Percentiles rank a stretch among this genome's conserved stretches.
phyloP scores from a whole-genome alignment of 192 early-diverging fungal genomes.

The Coemansia sp. region DNA sequence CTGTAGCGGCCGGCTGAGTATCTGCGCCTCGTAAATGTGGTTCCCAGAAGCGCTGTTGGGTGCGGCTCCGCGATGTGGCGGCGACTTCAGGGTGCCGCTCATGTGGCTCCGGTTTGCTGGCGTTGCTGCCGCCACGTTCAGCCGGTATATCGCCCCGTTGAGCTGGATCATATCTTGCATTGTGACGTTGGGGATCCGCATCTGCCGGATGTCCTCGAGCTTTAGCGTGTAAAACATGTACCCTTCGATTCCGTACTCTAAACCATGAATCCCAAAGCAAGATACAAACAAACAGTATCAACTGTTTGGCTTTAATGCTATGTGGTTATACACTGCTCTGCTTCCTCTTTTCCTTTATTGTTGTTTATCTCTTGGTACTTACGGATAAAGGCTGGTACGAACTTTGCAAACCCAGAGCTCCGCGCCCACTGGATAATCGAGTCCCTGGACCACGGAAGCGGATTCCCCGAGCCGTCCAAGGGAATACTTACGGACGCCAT shows the following conservation, averaged over 20 bases:
- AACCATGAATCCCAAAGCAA: neutral
- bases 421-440: conserved; percentile 46
- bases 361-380: conserved; percentile 5
- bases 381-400: conserved; percentile 45
- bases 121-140: conserved; percentile 34
- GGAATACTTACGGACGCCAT: conserved; percentile 41
- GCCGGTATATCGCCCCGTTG: conserved; percentile 47
- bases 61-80: conserved; percentile 6
- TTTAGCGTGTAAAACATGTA: conserved; percentile 44
- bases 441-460: conserved; percentile 46
- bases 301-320: no score
- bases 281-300: no score
- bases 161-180: conserved; percentile 53
- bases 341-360: no score
- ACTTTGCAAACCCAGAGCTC: conserved; percentile 41
- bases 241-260: conserved; percentile 51
- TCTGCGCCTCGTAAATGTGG: conserved; percentile 22
- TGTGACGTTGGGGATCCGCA: conserved; percentile 39
- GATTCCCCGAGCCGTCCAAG: conserved; percentile 30
- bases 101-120: conserved; percentile 41
- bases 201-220: conserved; percentile 43
- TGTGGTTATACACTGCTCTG: neutral
- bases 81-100: conserved; percentile 26
- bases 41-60: neutral
- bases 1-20: conserved; percentile 40